Base-by-base conservation (phyloP, 1,284 basidiomycete species). In the Ustilago cynodontis region DNA sequence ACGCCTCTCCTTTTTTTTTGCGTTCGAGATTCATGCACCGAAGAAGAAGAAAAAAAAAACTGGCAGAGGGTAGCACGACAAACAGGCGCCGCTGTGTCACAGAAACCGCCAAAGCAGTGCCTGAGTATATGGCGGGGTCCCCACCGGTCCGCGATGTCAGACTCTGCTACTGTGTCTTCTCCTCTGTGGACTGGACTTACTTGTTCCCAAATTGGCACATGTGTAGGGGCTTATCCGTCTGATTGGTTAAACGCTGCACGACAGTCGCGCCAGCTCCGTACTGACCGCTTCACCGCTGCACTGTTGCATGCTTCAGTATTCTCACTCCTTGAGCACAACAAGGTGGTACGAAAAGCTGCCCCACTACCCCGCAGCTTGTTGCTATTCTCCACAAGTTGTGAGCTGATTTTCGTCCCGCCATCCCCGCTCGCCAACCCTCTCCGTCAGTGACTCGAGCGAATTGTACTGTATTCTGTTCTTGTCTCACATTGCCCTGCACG, bases 101-200 rank as follows among this genome's bases (percentile, higher is more conserved):
- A 50, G n/a, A n/a, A n/a, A n/a, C n/a, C n/a, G n/a, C n/a, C 16
- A 29, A 11, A 20, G 50, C 26, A 31, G 10, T 37, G 16, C 51
- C 22, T 47, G 37, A 41, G 11, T 31, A 24, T 24, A 20, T 7
- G 2, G 39, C 20, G 57, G 57, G 52, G 26, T 52, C 41, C 41
- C 65, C 65, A 58, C 65, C 65, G 65, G 65, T 68, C 65, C 59
- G 65, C 59, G 18, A 28, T 41, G 37, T 59, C 47, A 60, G 18
- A 57, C 59, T 67, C 33, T 24, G 28, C 9, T 33, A 11, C 26
- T 56, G 58, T 52, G 45, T 26, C 39, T 13, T 29, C 22, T 26
- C 35, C 16, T 29, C 29, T 28, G 7, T n/a, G n/a, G n/a, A n/a
- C n/a, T n/a, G n/a, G n/a, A 9, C n/a, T 43, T 43, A n/a, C 16